A percentile compares a stretch with the other conserved stretches of the same genome.
These are phyloP conservation scores for Helotiales sp. DNA, from an alignment of 2,329 filamentous ascomycete species.

Conservation along the genomic window DNA sequence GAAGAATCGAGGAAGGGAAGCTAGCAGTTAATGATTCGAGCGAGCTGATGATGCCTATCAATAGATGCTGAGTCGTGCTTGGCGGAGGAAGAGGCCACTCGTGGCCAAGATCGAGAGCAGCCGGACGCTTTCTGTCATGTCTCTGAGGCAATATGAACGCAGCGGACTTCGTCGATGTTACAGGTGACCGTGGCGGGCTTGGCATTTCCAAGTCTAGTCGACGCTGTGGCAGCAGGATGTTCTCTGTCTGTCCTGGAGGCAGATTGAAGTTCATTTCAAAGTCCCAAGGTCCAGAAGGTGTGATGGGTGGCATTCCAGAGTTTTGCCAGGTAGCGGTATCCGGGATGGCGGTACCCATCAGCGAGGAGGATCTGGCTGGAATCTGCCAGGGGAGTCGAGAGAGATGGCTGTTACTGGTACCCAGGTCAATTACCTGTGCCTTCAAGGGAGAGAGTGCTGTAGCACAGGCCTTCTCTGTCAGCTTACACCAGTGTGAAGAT, in stretches of 20 bases:
- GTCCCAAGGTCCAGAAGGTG: neutral
- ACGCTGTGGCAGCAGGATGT: neutral
- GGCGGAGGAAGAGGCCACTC: neutral
- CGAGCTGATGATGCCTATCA: conserved; percentile 16
- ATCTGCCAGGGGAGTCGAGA: conserved; percentile 15
- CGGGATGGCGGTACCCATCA: conserved; percentile 1
- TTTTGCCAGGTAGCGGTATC: neutral
- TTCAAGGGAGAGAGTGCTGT: conserved; percentile 26
- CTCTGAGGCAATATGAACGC: neutral
- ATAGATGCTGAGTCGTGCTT: neutral
- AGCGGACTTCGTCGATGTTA: neutral
- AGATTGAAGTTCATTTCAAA: neutral
- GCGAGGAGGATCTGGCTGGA: conserved; percentile 24
- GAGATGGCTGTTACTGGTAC: conserved; percentile 5
- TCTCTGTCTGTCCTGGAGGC: neutral
- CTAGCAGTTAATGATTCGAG: conserved; percentile 21
- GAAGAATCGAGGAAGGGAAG: conserved; percentile 27
- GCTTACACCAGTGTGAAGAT: neutral
- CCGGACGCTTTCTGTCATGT: too few species aligned
- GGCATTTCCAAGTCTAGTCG: conserved; percentile 17
- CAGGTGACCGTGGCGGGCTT: conserved; percentile 22
- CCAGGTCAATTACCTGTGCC: conserved; percentile 28
- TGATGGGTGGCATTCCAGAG: neutral
- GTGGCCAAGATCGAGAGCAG: neutral
- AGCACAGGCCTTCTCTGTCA: conserved; percentile 22